These are phyloP conservation scores for Protomyces macrosporus DNA, from an alignment of 1,139 yeast genomes.

Conservation along the genomic window DNA sequence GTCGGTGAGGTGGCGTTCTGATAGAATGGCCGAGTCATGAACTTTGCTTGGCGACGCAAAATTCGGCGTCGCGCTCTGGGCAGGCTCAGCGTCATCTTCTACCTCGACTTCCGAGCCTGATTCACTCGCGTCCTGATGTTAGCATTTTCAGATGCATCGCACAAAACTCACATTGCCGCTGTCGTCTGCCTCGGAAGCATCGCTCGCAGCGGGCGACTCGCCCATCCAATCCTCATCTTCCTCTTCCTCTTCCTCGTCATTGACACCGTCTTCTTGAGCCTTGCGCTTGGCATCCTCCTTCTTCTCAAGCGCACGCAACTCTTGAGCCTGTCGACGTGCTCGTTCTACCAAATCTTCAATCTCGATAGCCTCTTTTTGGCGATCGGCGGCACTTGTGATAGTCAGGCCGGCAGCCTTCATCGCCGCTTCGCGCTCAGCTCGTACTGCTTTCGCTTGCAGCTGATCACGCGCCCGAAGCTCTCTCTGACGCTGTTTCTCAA, in stretches of 20 bases:
- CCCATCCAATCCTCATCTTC: slow-evolving; percentile 38
- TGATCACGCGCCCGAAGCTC: slow-evolving; percentile 34
- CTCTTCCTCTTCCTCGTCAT: slow-evolving; percentile 42
- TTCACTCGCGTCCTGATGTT: slow-evolving; percentile 4
- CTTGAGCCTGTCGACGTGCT: slow-evolving; percentile 43
- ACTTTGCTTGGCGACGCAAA: background rate
- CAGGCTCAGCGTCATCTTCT: slow-evolving; percentile 36
- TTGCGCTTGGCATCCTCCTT: slow-evolving; percentile 37
- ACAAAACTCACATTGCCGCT: slow-evolving; percentile 26
- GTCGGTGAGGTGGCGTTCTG: slow-evolving; percentile 7
- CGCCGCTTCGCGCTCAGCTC: slow-evolving; percentile 35
- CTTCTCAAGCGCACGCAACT: slow-evolving; percentile 42
- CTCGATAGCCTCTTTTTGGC: slow-evolving; percentile 37
- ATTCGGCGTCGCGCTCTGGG: slow-evolving; percentile 5
- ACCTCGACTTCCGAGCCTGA: slow-evolving; percentile 29
- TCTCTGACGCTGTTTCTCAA: slow-evolving; percentile 29
- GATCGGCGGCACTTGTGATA: slow-evolving; percentile 35
- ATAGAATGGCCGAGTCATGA: slow-evolving; percentile 1
- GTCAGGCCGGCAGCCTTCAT: slow-evolving; percentile 37
- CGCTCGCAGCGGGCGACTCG: slow-evolving; percentile 33
- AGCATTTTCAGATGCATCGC: slow-evolving; percentile 29
- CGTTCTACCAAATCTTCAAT: slow-evolving; percentile 55
- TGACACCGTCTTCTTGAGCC: slow-evolving; percentile 37
- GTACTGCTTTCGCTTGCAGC: slow-evolving; percentile 37
- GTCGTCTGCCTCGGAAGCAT: slow-evolving; percentile 36